These are phyloP conservation scores for Diaporthe helianthi DNA, from an alignment of 2,329 filamentous ascomycete genomes.

Conservation along the genomic window DNA sequence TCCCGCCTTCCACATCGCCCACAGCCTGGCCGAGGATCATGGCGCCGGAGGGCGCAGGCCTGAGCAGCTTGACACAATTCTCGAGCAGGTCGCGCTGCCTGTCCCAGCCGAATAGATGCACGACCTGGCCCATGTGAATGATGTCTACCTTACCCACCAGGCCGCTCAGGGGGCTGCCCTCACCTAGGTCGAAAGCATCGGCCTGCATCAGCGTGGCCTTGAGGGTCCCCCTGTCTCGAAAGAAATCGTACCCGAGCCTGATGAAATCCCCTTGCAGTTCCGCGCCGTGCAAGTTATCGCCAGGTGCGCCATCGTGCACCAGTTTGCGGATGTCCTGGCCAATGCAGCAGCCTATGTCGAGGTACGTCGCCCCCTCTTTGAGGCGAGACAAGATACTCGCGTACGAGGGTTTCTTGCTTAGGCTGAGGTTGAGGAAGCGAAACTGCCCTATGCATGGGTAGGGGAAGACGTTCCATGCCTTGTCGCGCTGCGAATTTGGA, in stretches of 20 bases:
- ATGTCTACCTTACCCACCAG: constrained; percentile 41
- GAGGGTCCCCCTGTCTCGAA: constrained; percentile 41
- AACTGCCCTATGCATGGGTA: constrained; percentile 50
- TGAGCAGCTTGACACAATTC: constrained; percentile 40
- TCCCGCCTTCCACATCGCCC: constrained; percentile 32
- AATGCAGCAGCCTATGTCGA: constrained; percentile 54
- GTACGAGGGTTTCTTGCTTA: constrained; percentile 43
- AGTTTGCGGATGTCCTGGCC: constrained; percentile 54
- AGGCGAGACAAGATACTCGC: constrained; percentile 40
- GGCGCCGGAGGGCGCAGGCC: constrained; percentile 27
- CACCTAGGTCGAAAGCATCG: constrained; percentile 39
- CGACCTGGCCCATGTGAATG: constrained; percentile 42
- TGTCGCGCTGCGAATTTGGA: constrained; percentile 42
- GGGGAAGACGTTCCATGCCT: constrained; percentile 46
- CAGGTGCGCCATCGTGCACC: constrained; percentile 47
- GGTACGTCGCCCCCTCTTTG: constrained; percentile 39
- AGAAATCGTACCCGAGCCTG: constrained; percentile 46
- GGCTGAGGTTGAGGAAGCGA: constrained; percentile 48
- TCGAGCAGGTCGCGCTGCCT: constrained; percentile 40
- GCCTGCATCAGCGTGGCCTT: constrained; percentile 37
- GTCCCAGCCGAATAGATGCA: constrained; percentile 44
- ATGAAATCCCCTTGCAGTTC: constrained; percentile 47
- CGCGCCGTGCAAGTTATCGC: constrained; percentile 46
- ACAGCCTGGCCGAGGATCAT: constrained; percentile 33
- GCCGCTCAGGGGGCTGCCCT: constrained; percentile 32